Evolutionary conservation across 2,329 filamentous ascomycete genomes (phyloP).

Genomic region (Cyphellophora attinorum): DNA sequence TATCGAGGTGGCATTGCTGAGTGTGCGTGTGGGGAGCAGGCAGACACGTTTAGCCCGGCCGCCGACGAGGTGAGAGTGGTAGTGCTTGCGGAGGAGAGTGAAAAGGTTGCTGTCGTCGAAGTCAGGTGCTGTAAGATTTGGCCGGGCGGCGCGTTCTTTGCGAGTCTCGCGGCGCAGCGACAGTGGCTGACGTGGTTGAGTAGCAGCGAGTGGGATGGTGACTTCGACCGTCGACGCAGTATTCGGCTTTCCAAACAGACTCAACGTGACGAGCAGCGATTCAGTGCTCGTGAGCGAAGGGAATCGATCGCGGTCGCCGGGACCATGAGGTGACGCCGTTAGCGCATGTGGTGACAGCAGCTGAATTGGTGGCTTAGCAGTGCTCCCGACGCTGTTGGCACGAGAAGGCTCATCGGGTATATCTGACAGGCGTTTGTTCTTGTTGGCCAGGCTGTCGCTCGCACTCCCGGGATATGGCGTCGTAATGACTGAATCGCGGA

Average conservation of each 20-base stretch:
- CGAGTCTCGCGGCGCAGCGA: background rate
- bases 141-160: background rate
- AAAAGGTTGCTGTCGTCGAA: slow-evolving; percentile 20
- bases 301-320: slow-evolving; percentile 12
- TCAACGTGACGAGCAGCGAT: slow-evolving; percentile 16
- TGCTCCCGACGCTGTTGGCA: slow-evolving; percentile 2
- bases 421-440: slow-evolving; percentile 9
- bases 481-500: slow-evolving; percentile 17
- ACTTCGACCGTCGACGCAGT: slow-evolving; percentile 11
- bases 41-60: slow-evolving; percentile 3
- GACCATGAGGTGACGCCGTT: slow-evolving; percentile 1
- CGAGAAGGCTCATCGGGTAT: slow-evolving; percentile 5
- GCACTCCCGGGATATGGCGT: slow-evolving; percentile 15
- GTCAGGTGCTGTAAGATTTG: background rate
- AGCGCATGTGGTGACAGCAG: slow-evolving; percentile 8
- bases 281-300: slow-evolving; percentile 15
- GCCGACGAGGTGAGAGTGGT: slow-evolving; percentile 13
- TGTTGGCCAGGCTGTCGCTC: background rate
- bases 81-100: slow-evolving; percentile 12
- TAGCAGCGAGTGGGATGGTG: slow-evolving; percentile 12
- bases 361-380: slow-evolving; percentile 1
- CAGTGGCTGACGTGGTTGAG: background rate
- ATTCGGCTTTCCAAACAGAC: slow-evolving; percentile 12
- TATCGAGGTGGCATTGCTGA: slow-evolving; percentile 12
- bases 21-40: slow-evolving; percentile 10